Conservation (phyloP, 768 basidiomycete species). For the Lactarius sanguifluus region DNA sequence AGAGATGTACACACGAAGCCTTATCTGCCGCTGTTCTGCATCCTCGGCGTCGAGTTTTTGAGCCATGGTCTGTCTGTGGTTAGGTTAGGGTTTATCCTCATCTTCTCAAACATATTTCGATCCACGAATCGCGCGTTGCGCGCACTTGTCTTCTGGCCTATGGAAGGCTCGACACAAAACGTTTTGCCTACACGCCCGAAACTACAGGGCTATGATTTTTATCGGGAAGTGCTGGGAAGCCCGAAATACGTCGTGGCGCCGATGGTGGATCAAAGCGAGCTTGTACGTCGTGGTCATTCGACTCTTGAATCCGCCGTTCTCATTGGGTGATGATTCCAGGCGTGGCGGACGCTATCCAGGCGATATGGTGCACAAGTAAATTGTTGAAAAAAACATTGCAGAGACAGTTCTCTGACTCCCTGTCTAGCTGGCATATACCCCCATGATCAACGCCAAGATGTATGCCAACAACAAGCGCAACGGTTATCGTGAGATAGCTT, state of each 20-base stretch:
- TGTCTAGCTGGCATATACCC: slow-evolving; percentile 81
- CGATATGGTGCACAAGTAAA: slow-evolving; percentile 78
- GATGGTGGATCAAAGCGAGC: slow-evolving; percentile 98
- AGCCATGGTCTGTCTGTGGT: slow-evolving; percentile 17
- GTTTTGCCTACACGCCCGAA: slow-evolving; percentile 37
- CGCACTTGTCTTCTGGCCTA: slow-evolving; percentile 8
- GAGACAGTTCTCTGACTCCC: slow-evolving; percentile 16
- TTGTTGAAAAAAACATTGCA: slow-evolving; percentile 18
- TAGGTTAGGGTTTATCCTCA: slow-evolving; percentile 17
- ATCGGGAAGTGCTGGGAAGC: slow-evolving; percentile 70
- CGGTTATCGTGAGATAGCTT: slow-evolving; percentile 59
- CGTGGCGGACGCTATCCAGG: slow-evolving; percentile 84
- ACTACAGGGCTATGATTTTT: slow-evolving; percentile 80
- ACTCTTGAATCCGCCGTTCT: not conserved
- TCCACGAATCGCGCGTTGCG: slow-evolving; percentile 10
- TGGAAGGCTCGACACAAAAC: slow-evolving; percentile 9
- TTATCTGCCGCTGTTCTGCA: slow-evolving; percentile 21
- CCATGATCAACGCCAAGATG: slow-evolving; percentile 98
- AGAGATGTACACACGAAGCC: slow-evolving; percentile 30
- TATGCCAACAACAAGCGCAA: slow-evolving; percentile 55
- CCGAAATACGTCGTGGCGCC: slow-evolving; percentile 93
- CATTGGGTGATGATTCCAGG: slow-evolving; percentile 45
- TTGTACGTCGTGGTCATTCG: slow-evolving; percentile 60
- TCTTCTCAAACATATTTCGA: slow-evolving; percentile 3
- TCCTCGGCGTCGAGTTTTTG: slow-evolving; percentile 24